phyloP scores from a whole-genome alignment of 2,329 filamentous ascomycete genomes.

The Trichothecium sympodiale region DNA sequence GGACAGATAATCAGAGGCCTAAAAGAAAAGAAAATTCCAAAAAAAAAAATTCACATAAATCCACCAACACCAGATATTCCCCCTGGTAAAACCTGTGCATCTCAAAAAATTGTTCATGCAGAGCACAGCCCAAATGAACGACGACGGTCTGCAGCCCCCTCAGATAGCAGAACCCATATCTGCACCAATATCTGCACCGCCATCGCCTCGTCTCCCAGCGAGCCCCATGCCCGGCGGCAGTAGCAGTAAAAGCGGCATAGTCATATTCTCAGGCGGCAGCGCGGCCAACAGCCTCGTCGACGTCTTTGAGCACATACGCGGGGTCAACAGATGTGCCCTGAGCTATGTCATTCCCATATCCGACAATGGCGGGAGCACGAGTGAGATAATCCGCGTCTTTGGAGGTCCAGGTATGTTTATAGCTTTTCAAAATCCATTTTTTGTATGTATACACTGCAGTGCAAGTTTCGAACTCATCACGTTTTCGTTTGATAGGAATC shows the following conservation, averaged over 20 bases:
- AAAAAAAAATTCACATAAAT: no score
- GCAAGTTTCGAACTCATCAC: no score
- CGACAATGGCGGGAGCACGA: constrained; percentile 90
- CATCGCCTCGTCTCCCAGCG: constrained; percentile 1
- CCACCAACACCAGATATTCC: no score
- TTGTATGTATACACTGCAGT: no score
- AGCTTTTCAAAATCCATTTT: no score
- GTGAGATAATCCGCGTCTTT: constrained; percentile 87
- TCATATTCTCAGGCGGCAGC: constrained; percentile 84
- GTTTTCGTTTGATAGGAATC: constrained; percentile 38
- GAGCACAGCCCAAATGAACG: no score
- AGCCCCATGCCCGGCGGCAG: background rate
- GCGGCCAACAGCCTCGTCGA: constrained; percentile 93
- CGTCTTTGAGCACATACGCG: constrained; percentile 60
- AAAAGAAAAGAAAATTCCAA: no score
- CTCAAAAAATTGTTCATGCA: no score
- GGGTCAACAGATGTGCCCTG: constrained; percentile 55
- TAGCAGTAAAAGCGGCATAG: constrained; percentile 35
- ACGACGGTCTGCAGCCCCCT: no score
- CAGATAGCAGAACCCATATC: no score
- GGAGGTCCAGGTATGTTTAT: constrained; percentile 65
- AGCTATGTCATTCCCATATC: constrained; percentile 91
- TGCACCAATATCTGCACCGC: background rate
- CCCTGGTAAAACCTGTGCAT: no score
- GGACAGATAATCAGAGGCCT: no score